Base-by-base conservation (phyloP, 78 protist genomes). In the Bigelowiella natans region DNA sequence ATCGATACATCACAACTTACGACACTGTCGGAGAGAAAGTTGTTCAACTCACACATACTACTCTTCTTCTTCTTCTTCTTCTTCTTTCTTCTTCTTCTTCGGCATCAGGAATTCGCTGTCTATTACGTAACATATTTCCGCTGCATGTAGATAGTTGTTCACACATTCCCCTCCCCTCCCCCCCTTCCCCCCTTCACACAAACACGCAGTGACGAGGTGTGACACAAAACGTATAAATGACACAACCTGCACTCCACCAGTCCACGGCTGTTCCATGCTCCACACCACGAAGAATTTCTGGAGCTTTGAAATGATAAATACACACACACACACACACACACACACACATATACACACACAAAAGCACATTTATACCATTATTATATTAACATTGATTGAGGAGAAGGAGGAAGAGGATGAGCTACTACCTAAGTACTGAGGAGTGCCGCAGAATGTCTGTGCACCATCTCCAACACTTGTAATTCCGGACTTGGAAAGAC, bases 241-340 rank as follows among this genome's bases (percentile, higher is more conserved):
- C 34, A 18, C 18, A 7, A 51, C 73, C 73, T 51, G 73, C 73
- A 51, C 73, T 51, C 87, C 87, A 85, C 87, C 87, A 85, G 11
- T 85, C 87, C 38, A 85, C 87, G 7, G 87, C 87, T 85, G 36
- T 85, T 26, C 87, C 87, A 37, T 85, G 87, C 38, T 37, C 87
- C 18, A 29, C 18, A 11, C 30, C 38, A 34, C 38, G 36, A 11
- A 85, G 11, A 11, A 85, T 85, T 11, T 85, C 87, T 34, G 87
- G 87, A 11, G 87, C 87, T 85, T 7, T 51, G 18, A 26, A 51
- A 26, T 26, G 7, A 51, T 51, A 51, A 26, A 51, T 51, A 51
- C 73, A 51, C 73, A 51, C 73, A 51, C 18, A 51, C 73, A 51
- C 73, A 51, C 73, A 51, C 73, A 51, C 18, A 51, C 18, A 18